phyloP scores from a whole-genome alignment of 129 eudicot species.

The Mikania micrantha region DNA sequence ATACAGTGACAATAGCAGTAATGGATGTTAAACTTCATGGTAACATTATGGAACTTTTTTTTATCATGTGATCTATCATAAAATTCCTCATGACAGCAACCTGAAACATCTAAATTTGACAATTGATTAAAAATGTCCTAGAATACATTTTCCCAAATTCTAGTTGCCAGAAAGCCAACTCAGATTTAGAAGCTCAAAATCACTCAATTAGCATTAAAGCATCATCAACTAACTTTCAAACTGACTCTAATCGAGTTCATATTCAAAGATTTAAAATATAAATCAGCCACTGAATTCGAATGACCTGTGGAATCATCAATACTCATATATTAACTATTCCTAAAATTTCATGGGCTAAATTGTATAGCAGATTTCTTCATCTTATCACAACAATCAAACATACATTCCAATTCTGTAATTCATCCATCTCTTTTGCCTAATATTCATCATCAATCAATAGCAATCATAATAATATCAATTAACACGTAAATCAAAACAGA shows the following conservation, averaged over 20 bases:
- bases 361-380: too few relatives aligned
- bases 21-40: neutral
- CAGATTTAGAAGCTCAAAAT: neutral
- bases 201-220: neutral
- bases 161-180: neutral
- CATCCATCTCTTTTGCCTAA: slow-evolving; percentile 3
- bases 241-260: too few relatives aligned
- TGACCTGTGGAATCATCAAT: neutral
- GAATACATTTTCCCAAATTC: neutral
- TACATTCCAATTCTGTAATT: neutral
- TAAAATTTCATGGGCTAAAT: neutral
- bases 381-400: neutral
- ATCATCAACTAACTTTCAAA: neutral
- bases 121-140: neutral
- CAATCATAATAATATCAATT: neutral
- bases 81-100: neutral
- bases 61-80: neutral
- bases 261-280: neutral
- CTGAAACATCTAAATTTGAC: neutral
- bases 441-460: neutral
- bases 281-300: neutral
- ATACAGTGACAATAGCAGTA: neutral
- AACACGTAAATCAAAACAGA: neutral
- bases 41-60: neutral
- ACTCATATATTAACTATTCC: neutral